Percentiles rank a stretch among this genome's conserved stretches.
These are phyloP conservation scores for Sclerotinia subarctica DNA, from an alignment of 2,329 filamentous ascomycete genomes.

Conservation along the genomic window DNA sequence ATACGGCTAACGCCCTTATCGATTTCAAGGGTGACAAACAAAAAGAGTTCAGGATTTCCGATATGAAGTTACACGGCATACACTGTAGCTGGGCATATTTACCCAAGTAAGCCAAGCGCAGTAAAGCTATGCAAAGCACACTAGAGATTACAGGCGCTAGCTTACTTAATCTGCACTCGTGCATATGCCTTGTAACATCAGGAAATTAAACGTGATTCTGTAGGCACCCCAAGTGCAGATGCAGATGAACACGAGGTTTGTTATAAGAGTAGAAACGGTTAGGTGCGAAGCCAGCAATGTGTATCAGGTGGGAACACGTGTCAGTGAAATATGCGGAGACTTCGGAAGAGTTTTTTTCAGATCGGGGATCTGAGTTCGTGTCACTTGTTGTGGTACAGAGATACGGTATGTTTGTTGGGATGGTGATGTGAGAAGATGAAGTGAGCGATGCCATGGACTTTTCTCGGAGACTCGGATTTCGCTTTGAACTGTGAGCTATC, in stretches of 20 bases:
- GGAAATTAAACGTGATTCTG: constrained; percentile 21
- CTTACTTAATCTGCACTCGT: neutral
- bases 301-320: constrained; percentile 19
- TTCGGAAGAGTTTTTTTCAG: constrained; percentile 8
- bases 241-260: constrained; percentile 18
- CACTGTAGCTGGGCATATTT: constrained; percentile 7
- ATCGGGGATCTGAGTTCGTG: constrained; percentile 15
- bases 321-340: constrained; percentile 12
- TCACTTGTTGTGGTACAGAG: constrained; percentile 1
- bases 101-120: constrained; percentile 4
- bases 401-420: constrained; percentile 9
- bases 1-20: neutral
- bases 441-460: neutral
- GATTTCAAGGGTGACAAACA: neutral
- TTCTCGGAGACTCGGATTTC: neutral
- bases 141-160: neutral
- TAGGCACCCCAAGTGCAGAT: constrained; percentile 5
- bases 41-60: constrained; percentile 8
- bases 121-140: neutral
- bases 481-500: neutral
- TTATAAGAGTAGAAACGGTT: constrained; percentile 16
- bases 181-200: constrained; percentile 15
- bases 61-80: constrained; percentile 10
- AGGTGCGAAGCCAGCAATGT: constrained; percentile 18
- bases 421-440: neutral